Percentiles rank a stretch among this genome's conserved stretches.
phyloP scores from a whole-genome alignment of 768 basidiomycete genomes.

The Russula griseocarnosa region DNA sequence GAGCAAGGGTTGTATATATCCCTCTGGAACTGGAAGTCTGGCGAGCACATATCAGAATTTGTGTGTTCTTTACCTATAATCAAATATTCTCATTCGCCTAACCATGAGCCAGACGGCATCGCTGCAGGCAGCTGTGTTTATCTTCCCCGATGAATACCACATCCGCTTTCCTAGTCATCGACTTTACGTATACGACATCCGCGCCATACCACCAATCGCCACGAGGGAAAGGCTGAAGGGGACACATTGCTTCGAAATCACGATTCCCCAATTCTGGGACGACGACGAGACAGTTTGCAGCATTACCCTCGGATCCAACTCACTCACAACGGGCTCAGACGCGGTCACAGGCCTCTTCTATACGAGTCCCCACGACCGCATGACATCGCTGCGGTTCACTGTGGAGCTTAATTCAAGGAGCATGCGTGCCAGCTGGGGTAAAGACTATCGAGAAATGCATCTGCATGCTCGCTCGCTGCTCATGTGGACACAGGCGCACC shows the following conservation, averaged over 20 bases:
- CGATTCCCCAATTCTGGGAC: not conserved
- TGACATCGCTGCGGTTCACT: not conserved
- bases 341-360: not conserved
- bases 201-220: conserved; percentile 10
- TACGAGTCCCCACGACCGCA: not conserved
- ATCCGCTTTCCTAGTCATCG: conserved; percentile 17
- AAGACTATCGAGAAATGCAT: conserved; percentile 8
- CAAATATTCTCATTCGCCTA: too few species aligned
- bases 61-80: not conserved
- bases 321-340: conserved; percentile 4
- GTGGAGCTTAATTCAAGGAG: not conserved
- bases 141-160: conserved; percentile 14
- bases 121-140: not conserved
- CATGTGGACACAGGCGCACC: conserved; percentile 7
- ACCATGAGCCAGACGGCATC: conserved; percentile 12
- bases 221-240: conserved; percentile 7
- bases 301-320: conserved; percentile 4
- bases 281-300: not conserved
- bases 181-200: conserved; percentile 17
- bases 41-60: conserved; percentile 13
- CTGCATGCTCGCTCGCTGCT: conserved; percentile 5
- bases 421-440: not conserved
- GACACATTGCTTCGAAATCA: conserved; percentile 18
- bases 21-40: conserved; percentile 17
- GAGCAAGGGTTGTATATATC: conserved; percentile 19